A percentile compares a stretch with the other conserved stretches of the same genome.
Evolutionary conservation across 805 yeast genomes (phyloP).

Genomic region (Cyberlindnera maritima): DNA sequence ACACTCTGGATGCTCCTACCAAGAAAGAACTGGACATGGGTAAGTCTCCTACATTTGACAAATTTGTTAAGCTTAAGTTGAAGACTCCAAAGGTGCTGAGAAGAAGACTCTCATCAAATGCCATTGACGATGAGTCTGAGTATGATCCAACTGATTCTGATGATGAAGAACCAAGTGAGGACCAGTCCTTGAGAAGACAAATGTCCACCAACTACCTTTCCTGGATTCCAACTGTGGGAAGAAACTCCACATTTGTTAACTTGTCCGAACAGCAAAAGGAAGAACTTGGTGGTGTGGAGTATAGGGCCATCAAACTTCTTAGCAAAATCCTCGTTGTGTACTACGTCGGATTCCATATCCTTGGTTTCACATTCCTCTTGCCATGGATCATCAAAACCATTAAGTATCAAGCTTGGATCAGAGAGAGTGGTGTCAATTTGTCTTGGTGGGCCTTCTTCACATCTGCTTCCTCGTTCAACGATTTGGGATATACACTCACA

Average conservation of each 20-base stretch:
- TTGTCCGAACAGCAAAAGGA: slow-evolving; percentile 81
- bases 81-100: slow-evolving; percentile 28
- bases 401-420: slow-evolving; percentile 42
- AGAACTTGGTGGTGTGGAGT: slow-evolving; percentile 97
- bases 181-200: slow-evolving; percentile 28
- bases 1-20: slow-evolving; percentile 42
- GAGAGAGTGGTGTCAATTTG: slow-evolving; percentile 61
- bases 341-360: slow-evolving; percentile 72
- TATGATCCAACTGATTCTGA: slow-evolving; percentile 15
- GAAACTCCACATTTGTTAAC: slow-evolving; percentile 88
- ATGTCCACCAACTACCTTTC: slow-evolving; percentile 72
- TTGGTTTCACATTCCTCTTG: slow-evolving; percentile 50
- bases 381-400: slow-evolving; percentile 55
- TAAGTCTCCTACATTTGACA: slow-evolving; percentile 50
- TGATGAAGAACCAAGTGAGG: slow-evolving; percentile 33
- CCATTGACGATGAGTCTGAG: slow-evolving; percentile 22
- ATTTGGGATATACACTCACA: slow-evolving; percentile 79
- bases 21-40: slow-evolving; percentile 19
- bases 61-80: slow-evolving; percentile 34
- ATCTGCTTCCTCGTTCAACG: slow-evolving; percentile 75
- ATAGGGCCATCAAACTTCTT: slow-evolving; percentile 79
- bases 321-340: slow-evolving; percentile 62
- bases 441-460: slow-evolving; percentile 95
- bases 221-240: slow-evolving; percentile 87
- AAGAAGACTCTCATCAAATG: slow-evolving; percentile 28